Evolutionary conservation across 768 basidiomycete species (phyloP), one percentile per base, ranked within the genome.

Genomic region (Leccinum ochraceum): DNA sequence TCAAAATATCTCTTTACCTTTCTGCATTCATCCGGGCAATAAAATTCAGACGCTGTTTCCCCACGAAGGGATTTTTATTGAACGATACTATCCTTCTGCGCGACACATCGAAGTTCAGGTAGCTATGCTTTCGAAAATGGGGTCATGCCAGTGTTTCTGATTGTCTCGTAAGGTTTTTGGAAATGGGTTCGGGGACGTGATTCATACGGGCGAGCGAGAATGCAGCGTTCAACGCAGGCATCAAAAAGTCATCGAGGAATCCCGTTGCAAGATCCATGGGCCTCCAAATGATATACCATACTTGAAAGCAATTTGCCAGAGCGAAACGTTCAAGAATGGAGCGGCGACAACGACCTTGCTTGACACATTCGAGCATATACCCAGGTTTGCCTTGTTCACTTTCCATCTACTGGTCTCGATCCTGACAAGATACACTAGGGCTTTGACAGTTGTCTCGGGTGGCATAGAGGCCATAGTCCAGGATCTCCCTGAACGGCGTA

Each of bases 191-290:
- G 85, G 84, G 3, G 74, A 82, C 49, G 83, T 82, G 11, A 74
- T 88, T 5, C 85, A 88, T 63, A 81, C 87, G 77, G 84, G 85
- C 42, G 88, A 89, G 67, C 78, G 88, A 14, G 88, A 90, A 69
- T 89, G 88, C 63, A 87, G 85, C 53, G 72, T 87, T 8, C 88
- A 90, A 66, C 76, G 88, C 32, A 74, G 88, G 32, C 85, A 89
- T 63, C 88, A 90, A 69, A 90, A 90, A 68, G 80, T 90, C 3
- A 82, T 90, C 24, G 88, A 90, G 63, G 88, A 90, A 65, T 79
- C 82, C 4, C 85, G 71, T 22, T 77, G 75, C 37, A 75, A 78
- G 61, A 76, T 89, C 1, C 73, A 75, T 16, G 88, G 88, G 0
- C 85, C 86, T 2, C 79, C 85, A 0, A 88, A 86, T 63, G 89